phyloP scores from a whole-genome alignment of 2,329 filamentous ascomycete genomes.

The Thyridium curvatum region DNA sequence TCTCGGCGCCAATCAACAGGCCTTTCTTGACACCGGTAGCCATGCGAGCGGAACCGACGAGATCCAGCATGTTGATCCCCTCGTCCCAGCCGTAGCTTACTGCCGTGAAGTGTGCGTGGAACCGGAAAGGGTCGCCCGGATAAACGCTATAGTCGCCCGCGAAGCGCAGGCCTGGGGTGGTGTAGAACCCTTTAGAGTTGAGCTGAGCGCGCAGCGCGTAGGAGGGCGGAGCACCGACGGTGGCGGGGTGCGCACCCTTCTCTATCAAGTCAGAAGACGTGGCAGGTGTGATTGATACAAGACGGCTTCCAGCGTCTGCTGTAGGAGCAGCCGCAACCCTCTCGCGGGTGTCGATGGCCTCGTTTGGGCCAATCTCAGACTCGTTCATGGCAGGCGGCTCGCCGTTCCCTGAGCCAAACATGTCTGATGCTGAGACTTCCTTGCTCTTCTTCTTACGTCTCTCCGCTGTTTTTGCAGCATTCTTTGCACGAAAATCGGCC shows the following conservation, averaged over 20 bases:
- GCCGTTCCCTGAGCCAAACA: background rate
- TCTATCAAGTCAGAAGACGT: conserved; percentile 23
- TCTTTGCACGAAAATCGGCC: conserved; percentile 9
- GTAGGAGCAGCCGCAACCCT: too few relatives aligned
- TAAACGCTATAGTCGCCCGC: conserved; percentile 94
- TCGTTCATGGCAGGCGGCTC: background rate
- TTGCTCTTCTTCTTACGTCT: background rate
- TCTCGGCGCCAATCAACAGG: conserved; percentile 73
- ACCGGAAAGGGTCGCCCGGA: conserved; percentile 87
- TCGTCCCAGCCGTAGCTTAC: conserved; percentile 84
- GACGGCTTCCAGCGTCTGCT: too few relatives aligned
- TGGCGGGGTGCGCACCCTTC: conserved; percentile 2
- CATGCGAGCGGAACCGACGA: conserved; percentile 79
- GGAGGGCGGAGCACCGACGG: conserved; percentile 35
- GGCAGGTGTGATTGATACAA: conserved; percentile 23
- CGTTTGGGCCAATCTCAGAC: too few relatives aligned
- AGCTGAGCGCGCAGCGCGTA: conserved; percentile 78
- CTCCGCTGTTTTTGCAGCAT: conserved; percentile 1
- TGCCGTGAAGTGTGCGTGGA: conserved; percentile 90
- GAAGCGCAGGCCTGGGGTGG: conserved; percentile 88
- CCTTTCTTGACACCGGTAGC: conserved; percentile 96
- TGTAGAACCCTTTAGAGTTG: conserved; percentile 73
- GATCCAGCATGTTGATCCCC: conserved; percentile 74
- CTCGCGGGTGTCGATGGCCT: too few relatives aligned
- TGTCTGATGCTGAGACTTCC: conserved; percentile 1